Percentiles rank a stretch among this genome's conserved stretches.
These are phyloP conservation scores for Cryptosporidium tyzzeri DNA, from an alignment of 169 alveolate genomes.

Conservation along the genomic window DNA sequence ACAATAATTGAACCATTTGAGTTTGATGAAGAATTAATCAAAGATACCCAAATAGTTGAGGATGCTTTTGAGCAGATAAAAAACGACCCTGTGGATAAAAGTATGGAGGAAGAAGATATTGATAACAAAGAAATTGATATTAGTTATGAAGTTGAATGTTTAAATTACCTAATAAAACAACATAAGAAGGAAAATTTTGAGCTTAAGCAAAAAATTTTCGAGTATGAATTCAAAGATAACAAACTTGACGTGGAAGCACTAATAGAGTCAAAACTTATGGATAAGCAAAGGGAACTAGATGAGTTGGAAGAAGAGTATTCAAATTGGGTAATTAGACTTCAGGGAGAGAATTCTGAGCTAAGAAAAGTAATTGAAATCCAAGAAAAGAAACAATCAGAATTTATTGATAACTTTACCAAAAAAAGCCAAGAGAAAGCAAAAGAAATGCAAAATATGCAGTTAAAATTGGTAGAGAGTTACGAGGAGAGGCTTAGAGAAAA, in stretches of 20 bases:
- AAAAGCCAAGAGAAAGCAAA: constrained; percentile 1
- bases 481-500: constrained; percentile 42
- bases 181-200: constrained; percentile 49
- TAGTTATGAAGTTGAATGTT: constrained; percentile 21
- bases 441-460: constrained; percentile 1
- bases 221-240: constrained; percentile 25
- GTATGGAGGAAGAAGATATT: background rate
- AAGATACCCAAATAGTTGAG: background rate
- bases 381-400: constrained; percentile 14
- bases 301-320: constrained; percentile 61
- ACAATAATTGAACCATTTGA: background rate
- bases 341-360: constrained; percentile 53
- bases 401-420: constrained; percentile 7
- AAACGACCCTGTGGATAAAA: background rate
- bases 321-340: constrained; percentile 49
- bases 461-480: constrained; percentile 16
- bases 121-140: background rate
- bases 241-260: background rate
- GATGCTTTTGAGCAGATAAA: background rate
- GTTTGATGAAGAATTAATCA: background rate
- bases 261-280: constrained; percentile 44
- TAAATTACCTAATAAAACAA: constrained; percentile 29
- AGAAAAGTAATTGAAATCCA: constrained; percentile 25
- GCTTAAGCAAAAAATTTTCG: constrained; percentile 60
- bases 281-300: constrained; percentile 33